Evolutionary conservation across 2,329 filamentous ascomycete genomes (phyloP), one percentile per base, ranked within the genome.

Genomic region (Cylindrodendrum hubeiense): DNA sequence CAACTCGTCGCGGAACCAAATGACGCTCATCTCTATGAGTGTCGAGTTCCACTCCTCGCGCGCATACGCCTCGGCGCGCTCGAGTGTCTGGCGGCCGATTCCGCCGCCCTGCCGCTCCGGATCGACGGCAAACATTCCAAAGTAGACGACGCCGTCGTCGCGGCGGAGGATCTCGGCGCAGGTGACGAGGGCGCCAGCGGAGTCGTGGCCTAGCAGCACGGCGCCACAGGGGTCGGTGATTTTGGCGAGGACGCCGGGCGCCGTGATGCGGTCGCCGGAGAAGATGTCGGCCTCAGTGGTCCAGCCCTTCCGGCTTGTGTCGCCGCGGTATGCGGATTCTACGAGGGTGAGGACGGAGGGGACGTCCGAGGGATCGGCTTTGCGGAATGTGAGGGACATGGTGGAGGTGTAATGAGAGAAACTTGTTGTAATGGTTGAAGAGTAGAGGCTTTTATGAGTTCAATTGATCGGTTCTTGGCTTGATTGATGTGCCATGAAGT

Each of bases 91-190:
- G 55, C 78, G 71, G 0, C 84, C 84, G 47, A 86, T 70, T 0
- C 84, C 84, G 15, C 80, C 80, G 5, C 78, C 79, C 72, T 86
- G 84, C 28, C 75, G 67, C 5, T 60, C 59, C 2, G 82, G 81
- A 39, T 82, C 79, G 0, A 86, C 84, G 43, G 84, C 84, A 21
- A 86, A 84, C 37, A 86, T 77, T 54, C 83, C 83, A 55, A 86
- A 84, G 72, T 84, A 83, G 19, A 78, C 79, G 37, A 76, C 64
- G 34, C 65, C 72, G 28, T 67, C 66, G 26, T 66, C 63, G 19
- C 71, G 75, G 33, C 71, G 73, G 26, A 77, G 64, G 4, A 86
- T 62, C 61, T 85, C 83, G 71, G 82, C 85, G 77, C 83, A 85
- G n/a, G 78, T 79, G 3, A 82, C 74, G 3, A 83, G 75, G 0